Conservation (phyloP, 139 green algal genomes). For the Closterium sp. region DNA sequence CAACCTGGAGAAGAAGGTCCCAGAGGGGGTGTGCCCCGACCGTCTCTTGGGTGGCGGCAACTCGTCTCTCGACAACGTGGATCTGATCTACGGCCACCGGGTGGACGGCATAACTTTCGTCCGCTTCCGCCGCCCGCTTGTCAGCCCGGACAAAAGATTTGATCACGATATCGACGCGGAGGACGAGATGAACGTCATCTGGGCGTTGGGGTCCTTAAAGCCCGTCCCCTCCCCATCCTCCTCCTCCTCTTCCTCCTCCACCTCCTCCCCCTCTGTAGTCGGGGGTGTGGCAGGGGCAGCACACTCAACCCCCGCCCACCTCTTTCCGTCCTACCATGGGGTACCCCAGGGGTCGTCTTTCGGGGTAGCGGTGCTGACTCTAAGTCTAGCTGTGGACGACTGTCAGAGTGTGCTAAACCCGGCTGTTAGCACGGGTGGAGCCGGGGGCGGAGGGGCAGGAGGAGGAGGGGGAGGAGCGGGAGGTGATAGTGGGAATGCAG, state of each 20-base stretch:
- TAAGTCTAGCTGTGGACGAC: slow-evolving; percentile 12
- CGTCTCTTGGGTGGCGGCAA: not conserved
- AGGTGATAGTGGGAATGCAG: not conserved
- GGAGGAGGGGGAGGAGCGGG: not conserved
- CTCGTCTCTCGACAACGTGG: slow-evolving; percentile 26
- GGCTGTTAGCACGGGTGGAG: not conserved
- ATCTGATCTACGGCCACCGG: slow-evolving; percentile 39
- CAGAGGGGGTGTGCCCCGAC: slow-evolving; percentile 36
- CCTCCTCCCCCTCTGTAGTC: not conserved
- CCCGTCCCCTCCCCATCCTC: not conserved
- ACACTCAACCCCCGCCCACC: not conserved
- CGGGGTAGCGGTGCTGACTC: slow-evolving; percentile 8
- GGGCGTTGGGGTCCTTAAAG: slow-evolving; percentile 25
- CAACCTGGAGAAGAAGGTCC: slow-evolving; percentile 6
- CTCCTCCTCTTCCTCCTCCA: not conserved
- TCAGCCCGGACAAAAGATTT: slow-evolving; percentile 29
- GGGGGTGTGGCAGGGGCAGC: not conserved
- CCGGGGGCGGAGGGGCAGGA: not conserved
- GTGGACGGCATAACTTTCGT: slow-evolving; percentile 38
- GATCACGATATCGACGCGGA: slow-evolving; percentile 38
- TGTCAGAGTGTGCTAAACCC: slow-evolving; percentile 24
- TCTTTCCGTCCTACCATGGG: slow-evolving; percentile 32
- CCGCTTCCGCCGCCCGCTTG: slow-evolving; percentile 22
- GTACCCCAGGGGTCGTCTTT: slow-evolving; percentile 7
- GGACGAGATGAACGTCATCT: slow-evolving; percentile 29